phyloP scores from a whole-genome alignment of 345 rosid species.

The Aquilaria sinensis region DNA sequence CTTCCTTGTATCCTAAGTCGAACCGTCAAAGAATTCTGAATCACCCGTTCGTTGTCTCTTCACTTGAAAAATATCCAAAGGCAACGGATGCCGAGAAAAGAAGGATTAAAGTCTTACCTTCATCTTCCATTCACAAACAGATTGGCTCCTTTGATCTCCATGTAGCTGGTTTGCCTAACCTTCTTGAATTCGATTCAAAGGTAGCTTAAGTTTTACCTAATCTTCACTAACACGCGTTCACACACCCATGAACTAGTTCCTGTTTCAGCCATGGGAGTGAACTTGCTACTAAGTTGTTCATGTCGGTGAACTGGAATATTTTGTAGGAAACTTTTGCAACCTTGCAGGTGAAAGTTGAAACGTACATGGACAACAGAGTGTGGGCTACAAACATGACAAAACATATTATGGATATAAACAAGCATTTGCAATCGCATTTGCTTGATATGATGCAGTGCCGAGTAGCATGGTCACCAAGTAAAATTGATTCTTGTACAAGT shows the following conservation, averaged over 20 bases:
- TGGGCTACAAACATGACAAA: conserved; percentile 38
- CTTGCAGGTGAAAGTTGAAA: conserved; percentile 35
- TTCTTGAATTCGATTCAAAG: conserved; percentile 30
- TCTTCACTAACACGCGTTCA: background rate
- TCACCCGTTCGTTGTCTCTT: conserved; percentile 19
- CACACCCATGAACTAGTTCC: background rate
- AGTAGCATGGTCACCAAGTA: conserved; percentile 7
- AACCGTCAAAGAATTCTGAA: conserved; percentile 22
- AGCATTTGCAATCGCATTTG: conserved; percentile 35
- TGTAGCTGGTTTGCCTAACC: conserved; percentile 18
- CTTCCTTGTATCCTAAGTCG: conserved; percentile 19
- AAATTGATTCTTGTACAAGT: conserved; percentile 1
- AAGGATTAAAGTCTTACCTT: conserved; percentile 12
- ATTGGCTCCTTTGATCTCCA: conserved; percentile 7
- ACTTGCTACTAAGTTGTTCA: background rate
- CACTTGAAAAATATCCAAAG: conserved; percentile 34
- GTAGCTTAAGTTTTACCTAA: conserved; percentile 12
- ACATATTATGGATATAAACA: conserved; percentile 45
- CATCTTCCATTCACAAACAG: conserved; percentile 13
- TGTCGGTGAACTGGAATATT: too few species aligned
- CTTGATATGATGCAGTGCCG: conserved; percentile 37
- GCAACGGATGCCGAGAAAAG: conserved; percentile 19
- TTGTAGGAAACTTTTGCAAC: conserved; percentile 21
- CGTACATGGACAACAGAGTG: conserved; percentile 17
- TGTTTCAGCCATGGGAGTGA: background rate